Conservation (phyloP, 1,139 yeast genomes). For the Candida dubliniensis region DNA sequence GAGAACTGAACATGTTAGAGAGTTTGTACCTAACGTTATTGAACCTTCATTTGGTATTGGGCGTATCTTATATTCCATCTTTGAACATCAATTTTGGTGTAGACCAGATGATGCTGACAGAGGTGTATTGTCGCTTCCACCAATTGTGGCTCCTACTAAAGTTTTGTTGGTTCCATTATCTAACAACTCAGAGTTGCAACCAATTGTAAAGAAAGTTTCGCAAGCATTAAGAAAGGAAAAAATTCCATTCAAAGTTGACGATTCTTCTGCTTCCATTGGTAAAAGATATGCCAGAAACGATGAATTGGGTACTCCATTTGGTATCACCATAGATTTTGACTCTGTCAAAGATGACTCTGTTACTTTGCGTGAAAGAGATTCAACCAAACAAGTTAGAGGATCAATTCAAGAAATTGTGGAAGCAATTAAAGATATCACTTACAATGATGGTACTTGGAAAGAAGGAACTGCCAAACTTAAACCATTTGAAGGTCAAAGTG, state of each 20-base stretch:
- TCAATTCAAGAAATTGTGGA: slow-evolving; percentile 70
- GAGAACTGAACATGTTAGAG: slow-evolving; percentile 88
- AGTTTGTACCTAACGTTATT: slow-evolving; percentile 94
- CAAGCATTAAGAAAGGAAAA: slow-evolving; percentile 72
- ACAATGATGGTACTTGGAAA: slow-evolving; percentile 75
- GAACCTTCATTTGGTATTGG: slow-evolving; percentile 99
- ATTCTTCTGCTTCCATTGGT: slow-evolving; percentile 97
- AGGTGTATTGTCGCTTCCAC: slow-evolving; percentile 90
- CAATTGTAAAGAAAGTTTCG: slow-evolving; percentile 70
- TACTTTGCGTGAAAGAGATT: slow-evolving; percentile 96
- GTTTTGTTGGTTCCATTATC: slow-evolving; percentile 94
- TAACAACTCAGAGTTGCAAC: slow-evolving; percentile 75
- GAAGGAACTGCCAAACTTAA: slow-evolving; percentile 74
- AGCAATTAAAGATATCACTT: slow-evolving; percentile 77
- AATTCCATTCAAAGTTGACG: slow-evolving; percentile 94
- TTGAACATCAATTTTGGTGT: slow-evolving; percentile 95
- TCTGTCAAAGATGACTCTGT: slow-evolving; percentile 86
- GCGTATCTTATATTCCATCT: slow-evolving; percentile 87
- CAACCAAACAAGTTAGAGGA: slow-evolving; percentile 97
- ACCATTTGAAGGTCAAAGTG: slow-evolving; percentile 58
- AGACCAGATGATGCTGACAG: slow-evolving; percentile 93
- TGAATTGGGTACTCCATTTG: slow-evolving; percentile 99
- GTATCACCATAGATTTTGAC: slow-evolving; percentile 96
- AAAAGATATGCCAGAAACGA: slow-evolving; percentile 98
- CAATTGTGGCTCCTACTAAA: slow-evolving; percentile 96